These are phyloP conservation scores for Scheffersomyces illinoinensis DNA, from an alignment of 1,139 yeast species.

Conservation along the genomic window DNA sequence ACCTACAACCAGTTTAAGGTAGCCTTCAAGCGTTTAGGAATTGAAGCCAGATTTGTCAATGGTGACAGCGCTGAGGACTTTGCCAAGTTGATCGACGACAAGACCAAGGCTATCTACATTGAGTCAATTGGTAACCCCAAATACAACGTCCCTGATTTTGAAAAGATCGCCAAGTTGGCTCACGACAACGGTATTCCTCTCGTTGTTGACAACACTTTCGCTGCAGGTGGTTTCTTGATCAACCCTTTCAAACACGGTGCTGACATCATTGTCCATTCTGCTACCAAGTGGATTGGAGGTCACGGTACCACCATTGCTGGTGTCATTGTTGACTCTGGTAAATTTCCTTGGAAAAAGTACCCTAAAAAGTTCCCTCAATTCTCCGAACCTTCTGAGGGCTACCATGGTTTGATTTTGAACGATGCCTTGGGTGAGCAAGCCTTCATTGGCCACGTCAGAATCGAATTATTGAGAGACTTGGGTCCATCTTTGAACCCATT, in stretches of 20 bases:
- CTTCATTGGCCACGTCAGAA: conserved; percentile 76
- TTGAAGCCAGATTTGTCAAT: conserved; percentile 78
- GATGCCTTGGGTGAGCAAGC: conserved; percentile 84
- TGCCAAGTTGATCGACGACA: conserved; percentile 72
- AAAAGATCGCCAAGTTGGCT: conserved; percentile 71
- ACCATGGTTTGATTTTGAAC: conserved; percentile 82
- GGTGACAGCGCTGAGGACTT: conserved; percentile 75
- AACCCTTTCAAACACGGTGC: conserved; percentile 90
- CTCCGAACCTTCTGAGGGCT: conserved; percentile 87
- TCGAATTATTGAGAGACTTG: conserved; percentile 85
- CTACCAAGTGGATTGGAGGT: conserved; percentile 98
- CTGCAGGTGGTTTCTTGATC: conserved; percentile 91
- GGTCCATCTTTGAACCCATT: conserved; percentile 92
- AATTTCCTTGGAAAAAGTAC: conserved; percentile 85
- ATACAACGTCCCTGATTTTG: conserved; percentile 90
- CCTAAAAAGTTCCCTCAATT: conserved; percentile 90
- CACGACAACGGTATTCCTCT: conserved; percentile 89
- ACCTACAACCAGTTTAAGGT: conserved; percentile 94
- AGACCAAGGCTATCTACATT: conserved; percentile 85
- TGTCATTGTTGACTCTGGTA: conserved; percentile 84
- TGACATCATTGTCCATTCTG: conserved; percentile 83
- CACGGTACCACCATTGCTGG: conserved; percentile 97
- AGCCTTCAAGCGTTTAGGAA: conserved; percentile 84
- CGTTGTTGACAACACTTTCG: conserved; percentile 95
- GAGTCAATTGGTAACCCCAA: conserved; percentile 95